Conservation (phyloP, 1,284 basidiomycete species). For the Cerioporus squamosus region DNA sequence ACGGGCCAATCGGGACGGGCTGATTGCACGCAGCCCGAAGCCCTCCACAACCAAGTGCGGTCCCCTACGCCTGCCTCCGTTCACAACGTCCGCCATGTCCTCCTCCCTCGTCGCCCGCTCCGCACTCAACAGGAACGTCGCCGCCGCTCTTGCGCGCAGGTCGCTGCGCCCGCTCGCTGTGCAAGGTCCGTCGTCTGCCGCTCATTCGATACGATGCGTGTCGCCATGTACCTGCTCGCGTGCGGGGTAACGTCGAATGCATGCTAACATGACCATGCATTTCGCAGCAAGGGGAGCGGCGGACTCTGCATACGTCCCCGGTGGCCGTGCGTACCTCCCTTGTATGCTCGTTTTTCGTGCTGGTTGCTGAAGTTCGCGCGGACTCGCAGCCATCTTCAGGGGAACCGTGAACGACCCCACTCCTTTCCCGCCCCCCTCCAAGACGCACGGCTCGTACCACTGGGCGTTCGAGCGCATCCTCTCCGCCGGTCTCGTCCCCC, state of each 20-base stretch:
- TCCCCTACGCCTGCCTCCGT: constrained; percentile 9
- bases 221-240: neutral
- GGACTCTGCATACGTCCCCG: constrained; percentile 58
- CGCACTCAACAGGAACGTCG: constrained; percentile 48
- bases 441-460: constrained; percentile 92
- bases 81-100: constrained; percentile 49
- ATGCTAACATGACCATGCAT: neutral
- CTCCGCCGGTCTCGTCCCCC: constrained; percentile 85
- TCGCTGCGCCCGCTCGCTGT: constrained; percentile 39
- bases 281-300: constrained; percentile 30
- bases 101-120: constrained; percentile 54
- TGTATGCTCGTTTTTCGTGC: constrained; percentile 1
- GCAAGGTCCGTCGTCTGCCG: constrained; percentile 35
- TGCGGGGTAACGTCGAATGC: neutral
- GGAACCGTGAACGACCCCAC: constrained; percentile 97
- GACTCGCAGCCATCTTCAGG: constrained; percentile 79
- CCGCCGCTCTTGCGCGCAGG: constrained; percentile 43
- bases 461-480: constrained; percentile 97
- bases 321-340: constrained; percentile 62
- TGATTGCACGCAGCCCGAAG: constrained; percentile 18
- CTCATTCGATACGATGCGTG: constrained; percentile 1
- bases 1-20: constrained; percentile 21
- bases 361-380: neutral
- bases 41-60: neutral
- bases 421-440: constrained; percentile 82